Evolutionary conservation across 139 green algal species (phyloP).

Genomic region (Deuterostichococcus epilithicus): DNA sequence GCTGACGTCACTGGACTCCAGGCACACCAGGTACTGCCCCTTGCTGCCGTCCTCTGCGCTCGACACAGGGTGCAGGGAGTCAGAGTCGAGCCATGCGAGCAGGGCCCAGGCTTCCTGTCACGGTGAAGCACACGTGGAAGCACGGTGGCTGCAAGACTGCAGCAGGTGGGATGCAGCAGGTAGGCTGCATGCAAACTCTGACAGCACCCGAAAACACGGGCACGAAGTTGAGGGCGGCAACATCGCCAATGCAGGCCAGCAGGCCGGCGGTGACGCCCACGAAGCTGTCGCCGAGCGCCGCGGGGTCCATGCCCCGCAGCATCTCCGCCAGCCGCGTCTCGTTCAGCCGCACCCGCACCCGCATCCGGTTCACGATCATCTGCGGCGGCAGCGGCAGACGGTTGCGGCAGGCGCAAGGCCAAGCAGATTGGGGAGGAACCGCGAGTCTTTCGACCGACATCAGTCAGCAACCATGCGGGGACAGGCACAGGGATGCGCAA

Average conservation of each 20-base stretch:
- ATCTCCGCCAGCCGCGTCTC: conserved; percentile 57
- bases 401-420: too few relatives aligned
- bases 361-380: conserved; percentile 54
- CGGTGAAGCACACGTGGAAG: neutral
- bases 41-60: conserved; percentile 9
- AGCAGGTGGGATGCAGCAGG: conserved; percentile 10
- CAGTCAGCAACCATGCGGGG: too few relatives aligned
- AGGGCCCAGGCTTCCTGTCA: neutral
- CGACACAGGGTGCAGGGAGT: neutral
- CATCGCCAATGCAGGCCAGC: conserved; percentile 56
- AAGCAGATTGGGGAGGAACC: neutral
- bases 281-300: conserved; percentile 34
- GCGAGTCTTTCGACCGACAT: neutral
- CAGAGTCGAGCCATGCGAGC: neutral
- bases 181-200: neutral
- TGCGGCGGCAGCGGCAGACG: conserved; percentile 4
- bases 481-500: too few relatives aligned
- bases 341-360: conserved; percentile 53
- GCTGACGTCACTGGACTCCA: conserved; percentile 64
- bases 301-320: conserved; percentile 36
- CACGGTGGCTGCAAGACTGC: neutral
- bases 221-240: conserved; percentile 51
- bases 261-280: conserved; percentile 36
- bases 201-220: conserved; percentile 3
- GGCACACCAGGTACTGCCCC: conserved; percentile 46